These are phyloP conservation scores for Lipomyces spencermartinsiae DNA, from an alignment of 805 yeast genomes.

Conservation along the genomic window DNA sequence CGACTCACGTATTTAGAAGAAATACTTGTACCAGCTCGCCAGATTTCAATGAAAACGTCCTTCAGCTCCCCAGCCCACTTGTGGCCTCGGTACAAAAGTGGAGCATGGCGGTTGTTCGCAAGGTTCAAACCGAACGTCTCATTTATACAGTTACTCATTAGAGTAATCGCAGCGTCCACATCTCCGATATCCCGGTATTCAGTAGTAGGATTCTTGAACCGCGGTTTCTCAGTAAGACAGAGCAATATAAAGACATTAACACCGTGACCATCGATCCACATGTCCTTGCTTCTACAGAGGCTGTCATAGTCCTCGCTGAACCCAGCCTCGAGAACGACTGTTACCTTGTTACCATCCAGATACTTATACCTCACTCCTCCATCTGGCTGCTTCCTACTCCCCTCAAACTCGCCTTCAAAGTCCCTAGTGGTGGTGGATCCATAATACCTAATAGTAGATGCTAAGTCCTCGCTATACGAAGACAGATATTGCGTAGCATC, in stretches of 20 bases:
- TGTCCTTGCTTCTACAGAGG: neutral
- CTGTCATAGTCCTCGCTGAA: too few species aligned
- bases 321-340: too few species aligned
- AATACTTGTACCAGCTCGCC: neutral
- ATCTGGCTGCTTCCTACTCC: too few species aligned
- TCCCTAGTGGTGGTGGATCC: too few species aligned
- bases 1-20: neutral
- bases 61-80: too few species aligned
- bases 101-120: neutral
- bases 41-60: neutral
- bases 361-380: too few species aligned
- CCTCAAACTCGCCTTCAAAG: too few species aligned
- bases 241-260: neutral
- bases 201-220: neutral
- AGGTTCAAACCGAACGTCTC: neutral
- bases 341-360: too few species aligned
- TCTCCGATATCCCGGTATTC: neutral
- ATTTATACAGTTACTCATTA: neutral
- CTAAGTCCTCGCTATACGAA: too few species aligned
- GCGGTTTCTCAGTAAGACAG: neutral
- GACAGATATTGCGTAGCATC: too few species aligned
- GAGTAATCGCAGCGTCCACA: neutral
- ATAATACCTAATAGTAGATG: too few species aligned
- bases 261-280: neutral
- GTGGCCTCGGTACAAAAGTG: neutral